Percentiles rank a stretch among this genome's conserved stretches.
Conservation (phyloP, 148 eudicot genomes). For the Nepenthes gracilis region DNA sequence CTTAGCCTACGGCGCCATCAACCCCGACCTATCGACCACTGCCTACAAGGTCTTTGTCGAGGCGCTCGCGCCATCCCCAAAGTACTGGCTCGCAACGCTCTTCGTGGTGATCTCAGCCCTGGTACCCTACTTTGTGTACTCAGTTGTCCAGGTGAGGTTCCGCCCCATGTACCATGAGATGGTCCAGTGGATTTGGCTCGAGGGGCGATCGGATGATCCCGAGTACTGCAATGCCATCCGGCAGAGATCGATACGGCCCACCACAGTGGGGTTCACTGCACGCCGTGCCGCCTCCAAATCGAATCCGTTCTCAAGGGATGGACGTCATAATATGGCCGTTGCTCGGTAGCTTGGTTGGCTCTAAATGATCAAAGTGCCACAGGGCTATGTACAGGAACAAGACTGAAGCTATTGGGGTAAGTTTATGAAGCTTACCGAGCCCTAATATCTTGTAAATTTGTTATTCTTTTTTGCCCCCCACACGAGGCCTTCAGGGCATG, state of each 20-base stretch:
- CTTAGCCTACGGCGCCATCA: slow-evolving; percentile 48
- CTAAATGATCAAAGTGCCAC: too few species aligned
- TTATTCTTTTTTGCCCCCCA: too few species aligned
- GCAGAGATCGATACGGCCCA: slow-evolving; percentile 55
- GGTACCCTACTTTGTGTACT: slow-evolving; percentile 49
- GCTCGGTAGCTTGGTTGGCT: too few species aligned
- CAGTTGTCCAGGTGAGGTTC: slow-evolving; percentile 63
- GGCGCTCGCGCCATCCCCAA: slow-evolving; percentile 51
- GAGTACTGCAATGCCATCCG: slow-evolving; percentile 47
- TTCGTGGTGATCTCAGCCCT: slow-evolving; percentile 54
- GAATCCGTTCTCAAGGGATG: slow-evolving; percentile 4
- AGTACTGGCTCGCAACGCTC: slow-evolving; percentile 47
- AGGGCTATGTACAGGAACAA: too few species aligned
- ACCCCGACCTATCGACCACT: slow-evolving; percentile 38
- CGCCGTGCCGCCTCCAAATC: slow-evolving; percentile 37
- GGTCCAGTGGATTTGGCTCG: slow-evolving; percentile 72
- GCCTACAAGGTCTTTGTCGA: slow-evolving; percentile 66
- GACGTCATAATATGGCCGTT: slow-evolving; percentile 1
- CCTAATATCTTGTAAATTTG: too few species aligned
- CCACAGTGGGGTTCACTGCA: slow-evolving; percentile 62
- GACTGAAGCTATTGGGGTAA: too few species aligned
- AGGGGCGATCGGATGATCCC: slow-evolving; percentile 63
- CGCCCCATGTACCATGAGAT: slow-evolving; percentile 80
- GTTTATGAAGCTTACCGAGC: too few species aligned
- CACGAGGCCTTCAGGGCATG: too few species aligned